Evolutionary conservation across 257 asterid species (phyloP).

Genomic region (Leonotis leonurus): DNA sequence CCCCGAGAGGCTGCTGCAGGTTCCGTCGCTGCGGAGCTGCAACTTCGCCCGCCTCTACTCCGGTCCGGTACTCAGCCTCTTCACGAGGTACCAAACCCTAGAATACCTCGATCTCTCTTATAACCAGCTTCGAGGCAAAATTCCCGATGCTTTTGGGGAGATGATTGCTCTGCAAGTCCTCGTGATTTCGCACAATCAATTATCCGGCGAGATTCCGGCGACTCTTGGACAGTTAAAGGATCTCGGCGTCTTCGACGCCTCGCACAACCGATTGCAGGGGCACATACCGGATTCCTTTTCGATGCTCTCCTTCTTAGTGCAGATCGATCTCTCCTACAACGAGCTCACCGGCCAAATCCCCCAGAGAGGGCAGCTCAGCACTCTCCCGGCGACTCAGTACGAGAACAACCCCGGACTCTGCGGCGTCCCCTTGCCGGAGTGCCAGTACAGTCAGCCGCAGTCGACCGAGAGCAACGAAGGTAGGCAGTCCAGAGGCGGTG

Average conservation of each 20-base stretch:
- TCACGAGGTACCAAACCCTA: slow-evolving; percentile 71
- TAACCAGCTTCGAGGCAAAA: slow-evolving; percentile 75
- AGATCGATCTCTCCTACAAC: slow-evolving; percentile 75
- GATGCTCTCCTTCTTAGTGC: slow-evolving; percentile 70
- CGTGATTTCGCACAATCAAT: slow-evolving; percentile 66
- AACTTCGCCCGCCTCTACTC: slow-evolving; percentile 80
- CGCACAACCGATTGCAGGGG: slow-evolving; percentile 82
- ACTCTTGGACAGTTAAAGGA: slow-evolving; percentile 74
- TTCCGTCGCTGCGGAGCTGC: slow-evolving; percentile 72
- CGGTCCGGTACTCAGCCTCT: slow-evolving; percentile 76
- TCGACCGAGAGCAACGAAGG: too few relatives aligned
- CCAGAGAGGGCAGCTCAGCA: slow-evolving; percentile 78
- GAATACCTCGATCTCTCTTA: slow-evolving; percentile 93
- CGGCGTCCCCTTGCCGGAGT: slow-evolving; percentile 74
- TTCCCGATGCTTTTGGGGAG: slow-evolving; percentile 80
- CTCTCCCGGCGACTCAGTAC: slow-evolving; percentile 83
- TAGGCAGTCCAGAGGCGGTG: too few relatives aligned
- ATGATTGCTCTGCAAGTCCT: slow-evolving; percentile 92
- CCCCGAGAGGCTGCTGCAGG: slow-evolving; percentile 68
- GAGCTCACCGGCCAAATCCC: slow-evolving; percentile 92
- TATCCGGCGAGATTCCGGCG: slow-evolving; percentile 82
- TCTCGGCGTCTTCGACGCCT: slow-evolving; percentile 89
- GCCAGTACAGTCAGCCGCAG: slow-evolving; percentile 48
- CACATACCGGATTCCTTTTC: slow-evolving; percentile 83
- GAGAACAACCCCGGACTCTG: slow-evolving; percentile 86